Conservation (phyloP, 2,329 filamentous ascomycete genomes). For the Raffaelea deltoideospora region DNA sequence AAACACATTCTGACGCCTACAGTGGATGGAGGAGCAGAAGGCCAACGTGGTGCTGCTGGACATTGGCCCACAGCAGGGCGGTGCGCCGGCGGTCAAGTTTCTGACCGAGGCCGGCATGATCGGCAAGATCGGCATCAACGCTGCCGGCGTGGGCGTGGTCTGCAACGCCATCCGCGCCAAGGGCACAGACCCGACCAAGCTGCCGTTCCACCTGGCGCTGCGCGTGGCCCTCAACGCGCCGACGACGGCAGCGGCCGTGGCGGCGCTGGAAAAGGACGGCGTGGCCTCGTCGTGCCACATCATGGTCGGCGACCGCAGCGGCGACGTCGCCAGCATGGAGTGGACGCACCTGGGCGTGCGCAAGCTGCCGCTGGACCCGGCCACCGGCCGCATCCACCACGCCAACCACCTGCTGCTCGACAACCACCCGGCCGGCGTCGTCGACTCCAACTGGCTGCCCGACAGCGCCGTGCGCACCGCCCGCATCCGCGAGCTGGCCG, state of each 20-base stretch:
- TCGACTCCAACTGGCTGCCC: slow-evolving; percentile 1
- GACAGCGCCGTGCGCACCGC: not conserved
- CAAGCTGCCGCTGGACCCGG: not conserved
- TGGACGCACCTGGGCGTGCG: not conserved
- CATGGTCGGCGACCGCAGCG: not conserved
- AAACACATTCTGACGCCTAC: slow-evolving; percentile 7
- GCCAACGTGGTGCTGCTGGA: not conserved
- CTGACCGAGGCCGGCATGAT: slow-evolving; percentile 45
- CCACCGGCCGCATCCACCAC: slow-evolving; percentile 1
- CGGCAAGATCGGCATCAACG: slow-evolving; percentile 52
- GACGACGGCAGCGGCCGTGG: not conserved
- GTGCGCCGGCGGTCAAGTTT: not conserved
- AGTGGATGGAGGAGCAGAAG: slow-evolving; percentile 3
- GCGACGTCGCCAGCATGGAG: not conserved
- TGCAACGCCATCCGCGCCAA: slow-evolving; percentile 46
- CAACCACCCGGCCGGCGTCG: not conserved
- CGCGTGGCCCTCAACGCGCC: slow-evolving; percentile 26
- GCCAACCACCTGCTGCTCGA: slow-evolving; percentile 2
- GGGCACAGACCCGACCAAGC: slow-evolving; percentile 31
- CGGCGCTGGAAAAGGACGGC: not conserved
- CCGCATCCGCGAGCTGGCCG: not conserved
- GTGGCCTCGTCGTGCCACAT: slow-evolving; percentile 3
- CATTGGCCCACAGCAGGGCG: slow-evolving; percentile 7
- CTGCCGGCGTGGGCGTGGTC: slow-evolving; percentile 38
- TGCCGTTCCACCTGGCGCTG: slow-evolving; percentile 47